A percentile compares a stretch with the other conserved stretches of the same genome.
These are phyloP conservation scores for Hymenoscyphus salicellus DNA, from an alignment of 2,329 filamentous ascomycete species.

Conservation along the genomic window DNA sequence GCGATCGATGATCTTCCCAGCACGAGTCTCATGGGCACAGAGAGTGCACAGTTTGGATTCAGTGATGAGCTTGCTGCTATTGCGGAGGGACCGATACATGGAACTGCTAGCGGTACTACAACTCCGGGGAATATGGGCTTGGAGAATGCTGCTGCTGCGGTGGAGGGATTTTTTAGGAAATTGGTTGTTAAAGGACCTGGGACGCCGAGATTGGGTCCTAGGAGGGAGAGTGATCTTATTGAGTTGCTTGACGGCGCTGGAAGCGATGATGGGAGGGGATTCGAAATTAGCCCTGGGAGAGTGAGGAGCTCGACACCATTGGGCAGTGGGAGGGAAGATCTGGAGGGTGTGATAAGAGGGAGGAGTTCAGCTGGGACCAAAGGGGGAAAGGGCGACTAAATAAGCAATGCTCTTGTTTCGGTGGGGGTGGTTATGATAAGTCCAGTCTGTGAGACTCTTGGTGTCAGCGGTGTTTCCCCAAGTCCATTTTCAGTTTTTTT, in stretches of 20 bases:
- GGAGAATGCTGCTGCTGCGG: slow-evolving; percentile 79
- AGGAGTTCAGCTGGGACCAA: slow-evolving; percentile 21
- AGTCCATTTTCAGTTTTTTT: neutral
- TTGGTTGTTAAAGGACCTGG: slow-evolving; percentile 64
- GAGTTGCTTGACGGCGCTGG: slow-evolving; percentile 63
- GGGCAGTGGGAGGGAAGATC: slow-evolving; percentile 28
- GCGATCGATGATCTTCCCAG: slow-evolving; percentile 66
- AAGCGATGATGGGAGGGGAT: slow-evolving; percentile 50
- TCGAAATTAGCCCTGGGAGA: slow-evolving; percentile 29
- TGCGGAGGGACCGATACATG: slow-evolving; percentile 40
- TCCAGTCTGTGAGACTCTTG: neutral
- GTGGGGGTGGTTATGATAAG: neutral
- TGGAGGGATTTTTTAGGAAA: slow-evolving; percentile 88
- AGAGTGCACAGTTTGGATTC: slow-evolving; percentile 56
- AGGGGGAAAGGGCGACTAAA: slow-evolving; percentile 29
- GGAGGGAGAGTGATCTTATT: slow-evolving; percentile 61
- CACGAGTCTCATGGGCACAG: slow-evolving; percentile 62
- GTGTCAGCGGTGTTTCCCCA: neutral
- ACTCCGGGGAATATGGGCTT: slow-evolving; percentile 54
- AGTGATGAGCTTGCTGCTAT: slow-evolving; percentile 38
- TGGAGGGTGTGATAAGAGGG: slow-evolving; percentile 21
- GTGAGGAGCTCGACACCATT: slow-evolving; percentile 19
- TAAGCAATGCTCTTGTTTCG: neutral
- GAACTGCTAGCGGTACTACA: slow-evolving; percentile 30
- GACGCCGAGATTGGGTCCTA: slow-evolving; percentile 44